phyloP scores from a whole-genome alignment of 2,329 filamentous ascomycete species.

The Diatrype stigma region DNA sequence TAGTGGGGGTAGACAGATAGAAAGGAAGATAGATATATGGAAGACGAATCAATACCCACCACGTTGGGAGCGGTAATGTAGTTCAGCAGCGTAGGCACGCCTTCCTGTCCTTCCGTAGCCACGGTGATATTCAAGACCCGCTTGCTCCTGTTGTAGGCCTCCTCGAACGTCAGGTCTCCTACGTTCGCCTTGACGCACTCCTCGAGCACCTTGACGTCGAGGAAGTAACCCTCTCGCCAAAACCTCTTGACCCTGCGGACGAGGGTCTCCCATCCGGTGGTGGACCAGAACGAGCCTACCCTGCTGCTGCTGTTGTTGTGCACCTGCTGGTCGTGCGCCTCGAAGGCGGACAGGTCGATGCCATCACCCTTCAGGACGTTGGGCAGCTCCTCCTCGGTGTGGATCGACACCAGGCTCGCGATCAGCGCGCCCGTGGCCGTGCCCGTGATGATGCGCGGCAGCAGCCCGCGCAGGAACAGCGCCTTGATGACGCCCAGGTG shows the following conservation, averaged over 20 bases:
- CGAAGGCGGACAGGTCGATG: constrained; percentile 80
- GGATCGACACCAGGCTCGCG: constrained; percentile 80
- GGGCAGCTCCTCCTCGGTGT: constrained; percentile 80
- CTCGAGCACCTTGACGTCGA: constrained; percentile 78
- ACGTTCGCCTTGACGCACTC: constrained; percentile 81
- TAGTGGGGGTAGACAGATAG: neutral
- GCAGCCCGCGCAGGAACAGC: constrained; percentile 70
- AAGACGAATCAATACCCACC: constrained; percentile 47
- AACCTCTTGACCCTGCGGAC: constrained; percentile 65
- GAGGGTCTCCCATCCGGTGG: constrained; percentile 54
- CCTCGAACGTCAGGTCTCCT: constrained; percentile 87
- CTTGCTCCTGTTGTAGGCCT: constrained; percentile 82
- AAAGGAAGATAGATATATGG: too few relatives aligned
- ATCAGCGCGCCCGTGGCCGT: constrained; percentile 88
- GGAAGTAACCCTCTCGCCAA: constrained; percentile 71
- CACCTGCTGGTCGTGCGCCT: constrained; percentile 33
- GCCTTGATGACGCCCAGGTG: constrained; percentile 90
- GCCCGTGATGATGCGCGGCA: constrained; percentile 87
- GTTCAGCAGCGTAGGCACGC: constrained; percentile 81
- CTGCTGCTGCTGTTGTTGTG: constrained; percentile 23
- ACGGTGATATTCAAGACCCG: constrained; percentile 89
- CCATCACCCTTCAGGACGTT: constrained; percentile 71
- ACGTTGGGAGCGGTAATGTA: constrained; percentile 92
- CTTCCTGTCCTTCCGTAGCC: constrained; percentile 67
- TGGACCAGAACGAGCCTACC: constrained; percentile 33